phyloP scores from a whole-genome alignment of 257 asterid genomes.

The Solanum raphanifolium region DNA sequence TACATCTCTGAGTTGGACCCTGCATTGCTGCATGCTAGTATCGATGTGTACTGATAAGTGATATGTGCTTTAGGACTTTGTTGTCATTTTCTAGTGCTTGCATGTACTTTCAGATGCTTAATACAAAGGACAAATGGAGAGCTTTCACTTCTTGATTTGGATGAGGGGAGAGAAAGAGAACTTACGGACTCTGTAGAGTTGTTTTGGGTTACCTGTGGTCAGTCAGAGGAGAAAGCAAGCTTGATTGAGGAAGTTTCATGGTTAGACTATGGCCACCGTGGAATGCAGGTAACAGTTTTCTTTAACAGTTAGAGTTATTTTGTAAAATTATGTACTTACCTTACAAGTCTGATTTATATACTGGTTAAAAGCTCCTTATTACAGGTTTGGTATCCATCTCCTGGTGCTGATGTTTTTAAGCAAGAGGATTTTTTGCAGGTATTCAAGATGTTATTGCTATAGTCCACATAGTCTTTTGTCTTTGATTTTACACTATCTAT shows the following conservation, averaged over 20 bases:
- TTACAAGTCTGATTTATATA: constrained; percentile 27
- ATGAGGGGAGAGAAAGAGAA: constrained; percentile 95
- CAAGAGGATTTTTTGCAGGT: constrained; percentile 99
- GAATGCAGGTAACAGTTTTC: constrained; percentile 87
- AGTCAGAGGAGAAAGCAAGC: constrained; percentile 82
- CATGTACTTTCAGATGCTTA: constrained; percentile 54
- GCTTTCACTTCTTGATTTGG: constrained; percentile 95
- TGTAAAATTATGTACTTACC: constrained; percentile 1
- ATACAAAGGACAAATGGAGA: constrained; percentile 91
- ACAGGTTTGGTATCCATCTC: constrained; percentile 99
- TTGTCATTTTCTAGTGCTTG: background rate
- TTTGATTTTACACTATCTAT: background rate
- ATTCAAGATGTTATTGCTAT: background rate
- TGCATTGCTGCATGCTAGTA: constrained; percentile 6
- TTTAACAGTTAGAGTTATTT: background rate
- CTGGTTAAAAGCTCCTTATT: constrained; percentile 35
- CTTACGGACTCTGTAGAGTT: constrained; percentile 93
- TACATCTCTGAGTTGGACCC: background rate
- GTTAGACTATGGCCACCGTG: constrained; percentile 97
- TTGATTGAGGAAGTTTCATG: constrained; percentile 98
- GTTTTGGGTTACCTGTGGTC: constrained; percentile 99
- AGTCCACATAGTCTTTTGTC: background rate
- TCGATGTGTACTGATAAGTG: background rate
- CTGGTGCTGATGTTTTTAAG: constrained; percentile 83
- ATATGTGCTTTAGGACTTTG: background rate